Evolutionary conservation across 176 grass and related monocot species (phyloP).

Genomic region (Musa schizocarpa): DNA sequence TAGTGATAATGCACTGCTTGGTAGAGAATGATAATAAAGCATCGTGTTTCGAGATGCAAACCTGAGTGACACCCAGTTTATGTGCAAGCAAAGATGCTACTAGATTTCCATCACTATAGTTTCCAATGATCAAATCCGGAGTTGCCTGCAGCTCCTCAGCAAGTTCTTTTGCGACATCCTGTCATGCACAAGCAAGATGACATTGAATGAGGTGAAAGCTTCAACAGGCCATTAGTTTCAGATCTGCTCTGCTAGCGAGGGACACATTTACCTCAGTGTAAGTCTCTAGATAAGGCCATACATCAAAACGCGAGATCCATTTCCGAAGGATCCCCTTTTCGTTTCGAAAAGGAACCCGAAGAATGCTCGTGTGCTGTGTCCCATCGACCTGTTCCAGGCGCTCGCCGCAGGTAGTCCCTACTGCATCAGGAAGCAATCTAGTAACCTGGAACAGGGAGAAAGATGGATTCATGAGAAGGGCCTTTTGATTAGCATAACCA

Average conservation of each 20-base stretch:
- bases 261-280: slow-evolving; percentile 61
- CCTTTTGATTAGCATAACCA: slow-evolving; percentile 8
- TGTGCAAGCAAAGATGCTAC: slow-evolving; percentile 81
- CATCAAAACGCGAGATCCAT: slow-evolving; percentile 98
- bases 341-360: slow-evolving; percentile 86
- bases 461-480: not conserved
- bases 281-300: slow-evolving; percentile 91
- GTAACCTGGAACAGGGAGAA: slow-evolving; percentile 50
- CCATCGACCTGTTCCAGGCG: slow-evolving; percentile 80
- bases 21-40: not conserved
- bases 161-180: slow-evolving; percentile 91
- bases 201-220: not conserved
- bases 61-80: slow-evolving; percentile 90
- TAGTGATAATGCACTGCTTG: slow-evolving; percentile 2
- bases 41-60: slow-evolving; percentile 22
- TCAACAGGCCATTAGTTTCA: not conserved
- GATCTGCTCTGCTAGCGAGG: not conserved
- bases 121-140: slow-evolving; percentile 91
- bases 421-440: slow-evolving; percentile 91
- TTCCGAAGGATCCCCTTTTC: slow-evolving; percentile 72
- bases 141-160: slow-evolving; percentile 76
- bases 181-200: slow-evolving; percentile 6
- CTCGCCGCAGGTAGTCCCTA: slow-evolving; percentile 84
- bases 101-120: slow-evolving; percentile 96
- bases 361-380: slow-evolving; percentile 78